Evolutionary conservation across 768 basidiomycete genomes (phyloP).

Genomic region (Lactarius sanguifluus): DNA sequence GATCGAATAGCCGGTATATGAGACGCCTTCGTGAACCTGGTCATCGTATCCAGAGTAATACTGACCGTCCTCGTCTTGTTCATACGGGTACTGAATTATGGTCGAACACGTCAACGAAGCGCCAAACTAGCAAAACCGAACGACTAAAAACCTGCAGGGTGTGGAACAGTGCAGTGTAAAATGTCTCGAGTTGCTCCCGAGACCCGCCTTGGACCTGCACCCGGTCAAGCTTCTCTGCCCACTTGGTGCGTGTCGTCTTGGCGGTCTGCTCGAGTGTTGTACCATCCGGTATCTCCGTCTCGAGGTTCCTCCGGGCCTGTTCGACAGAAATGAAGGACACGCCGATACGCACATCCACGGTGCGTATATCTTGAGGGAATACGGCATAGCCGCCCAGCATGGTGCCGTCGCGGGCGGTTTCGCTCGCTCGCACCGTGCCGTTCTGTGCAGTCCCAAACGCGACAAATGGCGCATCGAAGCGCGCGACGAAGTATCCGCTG

Average conservation of each 20-base stretch:
- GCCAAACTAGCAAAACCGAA: neutral
- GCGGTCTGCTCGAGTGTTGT: slow-evolving; percentile 42
- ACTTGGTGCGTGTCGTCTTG: slow-evolving; percentile 36
- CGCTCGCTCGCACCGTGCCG: slow-evolving; percentile 38
- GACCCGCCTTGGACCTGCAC: slow-evolving; percentile 39
- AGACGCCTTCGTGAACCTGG: slow-evolving; percentile 57
- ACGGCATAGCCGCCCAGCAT: slow-evolving; percentile 52
- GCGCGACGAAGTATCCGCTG: slow-evolving; percentile 56
- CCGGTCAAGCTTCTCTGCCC: slow-evolving; percentile 45
- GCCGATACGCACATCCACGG: slow-evolving; percentile 58
- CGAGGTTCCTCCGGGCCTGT: slow-evolving; percentile 47
- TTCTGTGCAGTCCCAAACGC: slow-evolving; percentile 53
- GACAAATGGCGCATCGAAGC: slow-evolving; percentile 49
- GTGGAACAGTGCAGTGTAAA: slow-evolving; percentile 65
- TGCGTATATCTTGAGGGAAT: slow-evolving; percentile 39
- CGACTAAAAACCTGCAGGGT: slow-evolving; percentile 49
- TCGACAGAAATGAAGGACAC: slow-evolving; percentile 75
- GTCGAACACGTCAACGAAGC: neutral
- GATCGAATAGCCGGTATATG: slow-evolving; percentile 79
- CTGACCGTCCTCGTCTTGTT: slow-evolving; percentile 60
- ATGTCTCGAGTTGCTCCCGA: slow-evolving; percentile 37
- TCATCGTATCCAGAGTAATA: slow-evolving; percentile 84
- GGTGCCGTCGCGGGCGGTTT: slow-evolving; percentile 41
- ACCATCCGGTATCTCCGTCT: slow-evolving; percentile 43
- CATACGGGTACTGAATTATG: slow-evolving; percentile 64